Conservation (phyloP, 1,284 basidiomycete genomes). For the Malassezia sympodialis region DNA sequence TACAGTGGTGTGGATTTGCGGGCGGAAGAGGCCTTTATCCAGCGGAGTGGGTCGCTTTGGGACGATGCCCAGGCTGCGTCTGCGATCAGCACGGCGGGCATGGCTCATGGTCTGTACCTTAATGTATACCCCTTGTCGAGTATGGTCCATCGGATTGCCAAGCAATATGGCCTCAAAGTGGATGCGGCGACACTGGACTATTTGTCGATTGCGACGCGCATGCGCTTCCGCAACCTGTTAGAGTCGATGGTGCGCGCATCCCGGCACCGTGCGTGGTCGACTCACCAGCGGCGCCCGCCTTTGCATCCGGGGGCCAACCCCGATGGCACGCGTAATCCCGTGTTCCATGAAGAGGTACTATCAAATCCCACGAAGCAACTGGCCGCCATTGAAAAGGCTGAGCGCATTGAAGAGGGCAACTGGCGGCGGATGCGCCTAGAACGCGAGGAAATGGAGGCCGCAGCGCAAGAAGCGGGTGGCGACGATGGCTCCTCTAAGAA, state of each 20-base stretch:
- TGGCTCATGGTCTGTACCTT: constrained; percentile 34
- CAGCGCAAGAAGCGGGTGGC: constrained; percentile 23
- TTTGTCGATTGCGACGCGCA: constrained; percentile 37
- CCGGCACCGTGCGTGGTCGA: constrained; percentile 41
- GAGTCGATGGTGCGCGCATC: constrained; percentile 41
- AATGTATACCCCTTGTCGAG: constrained; percentile 35
- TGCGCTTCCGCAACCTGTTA: constrained; percentile 39
- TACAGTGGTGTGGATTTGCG: constrained; percentile 37
- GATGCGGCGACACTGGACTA: constrained; percentile 43
- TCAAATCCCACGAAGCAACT: constrained; percentile 38
- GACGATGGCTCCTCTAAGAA: constrained; percentile 23
- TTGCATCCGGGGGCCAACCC: constrained; percentile 12
- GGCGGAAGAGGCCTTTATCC: constrained; percentile 41
- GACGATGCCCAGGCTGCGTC: constrained; percentile 21
- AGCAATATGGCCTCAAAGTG: constrained; percentile 31
- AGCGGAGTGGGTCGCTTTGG: constrained; percentile 23
- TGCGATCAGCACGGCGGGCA: constrained; percentile 14
- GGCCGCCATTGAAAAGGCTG: constrained; percentile 39
- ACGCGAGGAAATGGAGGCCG: constrained; percentile 32
- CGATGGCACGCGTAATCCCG: constrained; percentile 21
- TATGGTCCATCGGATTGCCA: constrained; percentile 33
- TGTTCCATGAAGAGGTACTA: constrained; percentile 41
- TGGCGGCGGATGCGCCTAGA: constrained; percentile 31
- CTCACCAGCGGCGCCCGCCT: constrained; percentile 37
- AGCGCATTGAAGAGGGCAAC: constrained; percentile 36